Base-by-base conservation (phyloP, 139 green algal species). In the Dunaliella sp. region DNA sequence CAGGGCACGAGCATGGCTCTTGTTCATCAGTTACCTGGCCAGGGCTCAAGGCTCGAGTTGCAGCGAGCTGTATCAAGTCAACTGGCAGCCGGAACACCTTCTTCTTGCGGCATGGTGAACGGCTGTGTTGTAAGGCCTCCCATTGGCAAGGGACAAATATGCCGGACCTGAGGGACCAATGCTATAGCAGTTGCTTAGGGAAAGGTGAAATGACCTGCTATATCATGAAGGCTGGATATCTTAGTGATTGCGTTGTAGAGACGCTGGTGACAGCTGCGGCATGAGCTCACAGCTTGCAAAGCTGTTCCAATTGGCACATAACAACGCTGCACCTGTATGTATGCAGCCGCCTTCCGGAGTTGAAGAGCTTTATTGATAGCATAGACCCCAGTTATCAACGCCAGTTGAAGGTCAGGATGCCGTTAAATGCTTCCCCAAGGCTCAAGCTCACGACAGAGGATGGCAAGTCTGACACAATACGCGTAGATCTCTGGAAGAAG, bases 401-500 rank as follows among this genome's bases (percentile, higher is more conserved):
- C n/a, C n/a, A n/a, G 30, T 37, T 81, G 12, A 81, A 81, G 12
- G 76, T 81, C n/a, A 38, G n/a, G 7, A 38, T 37, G 1, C 33
- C 34, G 28, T 31, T 38, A 37, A 81, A 81, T 81, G 76, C 76
- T 1, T 24, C 76, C 12, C 76, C 76, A 12, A 30, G 76, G 2
- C 12, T 81, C 1, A 30, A 31, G 30, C 31, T 81, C 30, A 81
- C 33, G n/a, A 36, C 30, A 12, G 7, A 33, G 12, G 76, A 81
- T 37, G 76, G 76, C 76, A 38, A 36, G 30, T 24, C 25, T 28
- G 76, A 81, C 12, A 37, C 25, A 24, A 81, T 81, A 24, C 30
- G 76, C 1, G 76, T 81, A 31, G 76, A 81, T 37, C 76, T 38
- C 12, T 81, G 76, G 76, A 81, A 81, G 76, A 33, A 34, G n/a